Conservation (phyloP, 1,284 basidiomycete species). For the Ceratobasidium sp. region DNA sequence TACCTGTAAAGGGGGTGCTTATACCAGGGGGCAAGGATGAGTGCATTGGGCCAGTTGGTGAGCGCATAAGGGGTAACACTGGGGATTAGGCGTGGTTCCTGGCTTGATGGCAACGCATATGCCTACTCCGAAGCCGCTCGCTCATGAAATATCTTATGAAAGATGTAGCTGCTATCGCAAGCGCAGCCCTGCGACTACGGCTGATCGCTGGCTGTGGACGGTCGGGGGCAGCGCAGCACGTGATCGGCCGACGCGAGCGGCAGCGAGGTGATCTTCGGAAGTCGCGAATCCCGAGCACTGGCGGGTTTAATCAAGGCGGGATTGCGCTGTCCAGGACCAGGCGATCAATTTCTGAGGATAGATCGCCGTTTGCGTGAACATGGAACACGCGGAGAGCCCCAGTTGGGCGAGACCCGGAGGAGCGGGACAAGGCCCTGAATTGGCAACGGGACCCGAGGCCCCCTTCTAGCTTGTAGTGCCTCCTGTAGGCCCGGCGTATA, state of each 20-base stretch:
- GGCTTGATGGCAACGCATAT: conserved; percentile 33
- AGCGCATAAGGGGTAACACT: conserved; percentile 34
- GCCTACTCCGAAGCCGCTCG: neutral
- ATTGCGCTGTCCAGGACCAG: conserved; percentile 9
- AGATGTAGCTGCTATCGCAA: neutral
- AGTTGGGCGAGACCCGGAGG: conserved; percentile 9
- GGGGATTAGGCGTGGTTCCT: conserved; percentile 35
- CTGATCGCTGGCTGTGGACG: neutral
- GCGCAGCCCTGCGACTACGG: neutral
- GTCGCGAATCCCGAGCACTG: conserved; percentile 21
- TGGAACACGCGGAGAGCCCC: conserved; percentile 36
- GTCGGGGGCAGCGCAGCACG: neutral
- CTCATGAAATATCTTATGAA: no score
- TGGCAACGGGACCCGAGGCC: neutral
- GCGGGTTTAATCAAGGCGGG: conserved; percentile 15
- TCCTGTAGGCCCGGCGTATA: conserved; percentile 20
- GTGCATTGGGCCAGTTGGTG: no score
- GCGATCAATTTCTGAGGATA: conserved; percentile 11
- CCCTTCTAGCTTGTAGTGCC: conserved; percentile 27
- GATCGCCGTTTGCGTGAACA: conserved; percentile 38
- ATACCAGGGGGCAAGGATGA: neutral
- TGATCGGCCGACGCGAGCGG: neutral
- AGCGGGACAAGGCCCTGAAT: conserved; percentile 25
- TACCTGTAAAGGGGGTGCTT: conserved; percentile 18
- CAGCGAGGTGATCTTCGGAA: conserved; percentile 32